A percentile compares a stretch with the other conserved stretches of the same genome.
phyloP scores from a whole-genome alignment of 2,329 filamentous ascomycete species.

The Aspergillus novofumigatus region DNA sequence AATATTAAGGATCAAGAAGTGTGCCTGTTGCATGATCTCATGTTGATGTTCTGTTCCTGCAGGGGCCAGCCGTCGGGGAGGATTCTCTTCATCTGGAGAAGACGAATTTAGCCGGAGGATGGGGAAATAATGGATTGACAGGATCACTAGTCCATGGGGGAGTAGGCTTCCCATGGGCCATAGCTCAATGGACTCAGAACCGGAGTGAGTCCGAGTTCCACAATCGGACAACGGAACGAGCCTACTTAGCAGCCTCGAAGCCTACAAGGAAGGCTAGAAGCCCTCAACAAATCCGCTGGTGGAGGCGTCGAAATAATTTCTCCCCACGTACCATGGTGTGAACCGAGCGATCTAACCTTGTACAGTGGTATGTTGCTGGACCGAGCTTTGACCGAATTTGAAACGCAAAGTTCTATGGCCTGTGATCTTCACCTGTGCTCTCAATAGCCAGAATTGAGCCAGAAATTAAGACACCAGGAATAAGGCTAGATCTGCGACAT shows the following conservation, averaged over 20 bases:
- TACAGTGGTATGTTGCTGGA: neutral
- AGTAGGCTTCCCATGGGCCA: too few species aligned
- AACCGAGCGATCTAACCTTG: neutral
- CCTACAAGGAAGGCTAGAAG: too few species aligned
- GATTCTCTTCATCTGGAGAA: neutral
- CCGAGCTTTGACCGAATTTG: neutral
- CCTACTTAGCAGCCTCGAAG: too few species aligned
- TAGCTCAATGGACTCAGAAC: neutral
- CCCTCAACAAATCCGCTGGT: neutral
- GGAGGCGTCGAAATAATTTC: neutral
- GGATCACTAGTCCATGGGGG: neutral
- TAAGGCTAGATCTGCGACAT: too few species aligned
- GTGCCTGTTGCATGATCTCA: neutral
- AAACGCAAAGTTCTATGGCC: neutral
- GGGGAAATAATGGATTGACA: neutral
- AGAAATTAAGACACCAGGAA: too few species aligned
- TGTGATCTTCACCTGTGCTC: neutral
- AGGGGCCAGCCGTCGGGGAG: neutral
- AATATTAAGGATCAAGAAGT: neutral
- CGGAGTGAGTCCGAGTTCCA: neutral
- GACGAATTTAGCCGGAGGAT: neutral
- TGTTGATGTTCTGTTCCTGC: neutral
- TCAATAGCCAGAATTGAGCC: neutral
- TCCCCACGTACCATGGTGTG: too few species aligned
- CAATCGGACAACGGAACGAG: neutral